Conservation (phyloP, 345 rosid genomes). For the Euclidium syriacum region DNA sequence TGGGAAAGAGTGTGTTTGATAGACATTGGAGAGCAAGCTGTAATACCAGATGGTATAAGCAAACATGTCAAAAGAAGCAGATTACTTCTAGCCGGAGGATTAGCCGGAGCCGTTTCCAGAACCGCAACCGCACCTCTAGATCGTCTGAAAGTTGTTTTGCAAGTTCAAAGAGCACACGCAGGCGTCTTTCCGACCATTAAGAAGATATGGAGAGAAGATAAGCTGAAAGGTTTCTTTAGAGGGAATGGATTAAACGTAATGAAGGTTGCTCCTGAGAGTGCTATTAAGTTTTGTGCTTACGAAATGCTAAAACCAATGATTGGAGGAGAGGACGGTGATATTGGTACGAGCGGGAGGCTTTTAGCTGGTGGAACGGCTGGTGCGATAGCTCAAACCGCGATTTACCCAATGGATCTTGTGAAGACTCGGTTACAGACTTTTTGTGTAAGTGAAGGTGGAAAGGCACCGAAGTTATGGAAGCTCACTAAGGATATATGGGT, state of each 20-base stretch:
- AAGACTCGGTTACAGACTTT: conserved; percentile 95
- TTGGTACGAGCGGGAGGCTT: conserved; percentile 78
- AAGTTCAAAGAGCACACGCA: conserved; percentile 74
- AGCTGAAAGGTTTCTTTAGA: conserved; percentile 74
- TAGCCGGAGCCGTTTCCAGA: conserved; percentile 96
- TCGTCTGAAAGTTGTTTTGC: conserved; percentile 80
- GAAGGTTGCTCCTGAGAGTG: conserved; percentile 99
- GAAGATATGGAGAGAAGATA: conserved; percentile 73
- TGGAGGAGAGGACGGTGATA: conserved; percentile 54
- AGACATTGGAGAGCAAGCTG: conserved; percentile 96
- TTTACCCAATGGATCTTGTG: conserved; percentile 97
- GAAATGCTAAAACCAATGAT: conserved; percentile 73
- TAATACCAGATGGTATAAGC: conserved; percentile 93
- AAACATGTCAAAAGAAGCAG: conserved; percentile 75
- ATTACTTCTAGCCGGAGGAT: conserved; percentile 84
- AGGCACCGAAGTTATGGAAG: conserved; percentile 55
- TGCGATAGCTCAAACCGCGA: conserved; percentile 86
- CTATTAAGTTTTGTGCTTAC: conserved; percentile 85
- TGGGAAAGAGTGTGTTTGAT: conserved; percentile 91
- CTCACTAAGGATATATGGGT: conserved; percentile 82
- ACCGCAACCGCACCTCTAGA: conserved; percentile 97
- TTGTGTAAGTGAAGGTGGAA: conserved; percentile 60
- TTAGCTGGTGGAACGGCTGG: conserved; percentile 93
- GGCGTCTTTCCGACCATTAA: conserved; percentile 53
- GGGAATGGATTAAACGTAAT: conserved; percentile 93